Evolutionary conservation across 2,329 filamentous ascomycete genomes (phyloP).

Genomic region (Aspergillus fumigatiaffinis): DNA sequence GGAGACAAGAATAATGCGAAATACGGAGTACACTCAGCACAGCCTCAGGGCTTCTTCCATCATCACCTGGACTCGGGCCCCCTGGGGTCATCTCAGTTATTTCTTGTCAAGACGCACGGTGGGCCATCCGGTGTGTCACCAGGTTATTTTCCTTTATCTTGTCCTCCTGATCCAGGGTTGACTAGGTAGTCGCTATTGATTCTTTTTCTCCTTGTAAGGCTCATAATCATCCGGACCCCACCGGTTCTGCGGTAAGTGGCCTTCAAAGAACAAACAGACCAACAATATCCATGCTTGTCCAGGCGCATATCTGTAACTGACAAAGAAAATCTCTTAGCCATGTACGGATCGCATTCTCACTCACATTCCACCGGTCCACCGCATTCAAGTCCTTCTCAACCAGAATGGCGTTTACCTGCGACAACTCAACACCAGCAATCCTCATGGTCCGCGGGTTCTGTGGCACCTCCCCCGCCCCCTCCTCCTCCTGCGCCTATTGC

Average conservation of each 20-base stretch:
- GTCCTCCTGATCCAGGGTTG: neutral
- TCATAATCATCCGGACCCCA: neutral
- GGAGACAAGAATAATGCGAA: neutral
- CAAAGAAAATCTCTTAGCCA: conserved; percentile 13
- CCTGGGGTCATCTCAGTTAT: neutral
- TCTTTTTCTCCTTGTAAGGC: neutral
- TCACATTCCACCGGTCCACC: conserved; percentile 22
- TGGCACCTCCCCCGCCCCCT: conserved; percentile 20
- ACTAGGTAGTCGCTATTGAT: neutral
- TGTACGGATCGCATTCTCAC: conserved; percentile 33
- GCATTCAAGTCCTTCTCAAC: conserved; percentile 24
- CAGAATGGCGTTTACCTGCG: conserved; percentile 37
- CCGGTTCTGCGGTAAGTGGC: neutral
- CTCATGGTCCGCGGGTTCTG: conserved; percentile 16
- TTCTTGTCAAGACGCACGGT: neutral
- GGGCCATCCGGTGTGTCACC: neutral
- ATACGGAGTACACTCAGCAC: neutral
- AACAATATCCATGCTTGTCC: neutral
- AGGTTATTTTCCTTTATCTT: neutral
- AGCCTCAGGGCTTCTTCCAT: neutral
- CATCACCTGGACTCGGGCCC: neutral
- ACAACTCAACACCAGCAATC: conserved; percentile 16
- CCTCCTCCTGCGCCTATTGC: conserved; percentile 14
- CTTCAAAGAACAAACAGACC: neutral
- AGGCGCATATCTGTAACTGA: neutral